Conservation (phyloP, 1,284 basidiomycete species). For the Microbotryum intermedium region DNA sequence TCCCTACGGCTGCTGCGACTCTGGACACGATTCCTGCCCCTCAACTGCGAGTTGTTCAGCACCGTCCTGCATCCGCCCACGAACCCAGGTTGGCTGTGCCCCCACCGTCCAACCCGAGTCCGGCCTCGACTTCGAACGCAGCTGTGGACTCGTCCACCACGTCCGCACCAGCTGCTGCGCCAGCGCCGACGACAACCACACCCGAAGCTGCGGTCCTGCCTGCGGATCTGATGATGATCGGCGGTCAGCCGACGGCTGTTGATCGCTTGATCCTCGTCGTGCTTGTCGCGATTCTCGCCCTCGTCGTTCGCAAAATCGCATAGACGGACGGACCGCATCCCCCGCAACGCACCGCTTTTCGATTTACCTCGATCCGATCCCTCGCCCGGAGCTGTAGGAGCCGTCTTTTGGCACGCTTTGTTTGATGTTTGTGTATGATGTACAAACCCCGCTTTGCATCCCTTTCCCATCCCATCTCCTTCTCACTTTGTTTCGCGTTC, state of each 20-base stretch:
- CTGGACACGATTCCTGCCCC: not conserved
- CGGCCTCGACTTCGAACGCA: not conserved
- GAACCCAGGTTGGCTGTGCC: not conserved
- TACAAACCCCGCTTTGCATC: too few relatives aligned
- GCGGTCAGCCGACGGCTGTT: not conserved
- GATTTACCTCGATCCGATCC: too few relatives aligned
- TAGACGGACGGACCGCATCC: not conserved
- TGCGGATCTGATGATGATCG: not conserved
- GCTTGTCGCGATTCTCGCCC: not conserved
- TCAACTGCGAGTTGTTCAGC: not conserved
- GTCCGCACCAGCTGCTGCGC: not conserved
- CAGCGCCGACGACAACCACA: not conserved
- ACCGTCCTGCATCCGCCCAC: not conserved
- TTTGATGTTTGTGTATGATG: too few relatives aligned
- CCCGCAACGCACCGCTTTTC: too few relatives aligned
- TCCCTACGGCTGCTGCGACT: not conserved
- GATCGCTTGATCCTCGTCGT: not conserved
- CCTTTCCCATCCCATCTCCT: too few relatives aligned
- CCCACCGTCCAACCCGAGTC: not conserved
- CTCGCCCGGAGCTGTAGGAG: too few relatives aligned
- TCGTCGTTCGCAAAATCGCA: not conserved
- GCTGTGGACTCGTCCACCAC: not conserved
- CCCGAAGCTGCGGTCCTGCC: not conserved
- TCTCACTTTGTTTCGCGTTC: too few relatives aligned
- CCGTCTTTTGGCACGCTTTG: too few relatives aligned